These are phyloP conservation scores for Cupressus sempervirens DNA, from an alignment of 75 land plant genomes.

Conservation along the genomic window DNA sequence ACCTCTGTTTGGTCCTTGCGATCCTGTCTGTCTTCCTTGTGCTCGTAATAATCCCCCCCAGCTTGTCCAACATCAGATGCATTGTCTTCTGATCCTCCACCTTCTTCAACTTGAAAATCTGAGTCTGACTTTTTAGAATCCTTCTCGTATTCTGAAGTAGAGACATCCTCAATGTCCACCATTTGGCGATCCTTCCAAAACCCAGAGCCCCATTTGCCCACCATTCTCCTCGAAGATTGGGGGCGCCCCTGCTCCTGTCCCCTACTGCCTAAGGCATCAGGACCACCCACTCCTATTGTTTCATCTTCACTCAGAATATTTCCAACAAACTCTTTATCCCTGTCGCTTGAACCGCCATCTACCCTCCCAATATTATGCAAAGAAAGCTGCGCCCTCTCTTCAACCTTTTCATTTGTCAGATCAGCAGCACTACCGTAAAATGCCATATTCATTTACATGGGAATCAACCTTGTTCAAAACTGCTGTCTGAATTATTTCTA, in stretches of 20 bases:
- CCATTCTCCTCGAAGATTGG: conserved; percentile 26
- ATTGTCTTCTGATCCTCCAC: conserved; percentile 32
- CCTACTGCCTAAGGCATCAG: conserved; percentile 9
- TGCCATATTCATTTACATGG: conserved; percentile 24
- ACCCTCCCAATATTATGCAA: conserved; percentile 34
- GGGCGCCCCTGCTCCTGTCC: conserved; percentile 11
- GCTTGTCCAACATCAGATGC: conserved; percentile 29
- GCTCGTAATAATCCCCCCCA: conserved; percentile 27
- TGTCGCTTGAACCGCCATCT: conserved; percentile 36
- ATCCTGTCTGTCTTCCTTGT: conserved; percentile 19
- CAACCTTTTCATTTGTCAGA: conserved; percentile 37
- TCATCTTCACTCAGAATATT: conserved; percentile 48
- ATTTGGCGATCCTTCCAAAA: conserved; percentile 75
- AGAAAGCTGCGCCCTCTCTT: conserved; percentile 14
- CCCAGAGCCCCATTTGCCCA: conserved; percentile 62
- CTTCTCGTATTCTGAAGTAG: conserved; percentile 28
- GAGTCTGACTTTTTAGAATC: conserved; percentile 13
- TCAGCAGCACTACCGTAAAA: conserved; percentile 30
- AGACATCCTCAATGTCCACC: conserved; percentile 12
- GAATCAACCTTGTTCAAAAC: background rate
- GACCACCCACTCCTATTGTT: conserved; percentile 17
- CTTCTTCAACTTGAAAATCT: conserved; percentile 36
- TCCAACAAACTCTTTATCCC: conserved; percentile 28
- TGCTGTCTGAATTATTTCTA: conserved; percentile 1
- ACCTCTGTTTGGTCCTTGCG: conserved; percentile 38